phyloP scores from a whole-genome alignment of 2,329 filamentous ascomycete genomes.

The Orbilia javanica region DNA sequence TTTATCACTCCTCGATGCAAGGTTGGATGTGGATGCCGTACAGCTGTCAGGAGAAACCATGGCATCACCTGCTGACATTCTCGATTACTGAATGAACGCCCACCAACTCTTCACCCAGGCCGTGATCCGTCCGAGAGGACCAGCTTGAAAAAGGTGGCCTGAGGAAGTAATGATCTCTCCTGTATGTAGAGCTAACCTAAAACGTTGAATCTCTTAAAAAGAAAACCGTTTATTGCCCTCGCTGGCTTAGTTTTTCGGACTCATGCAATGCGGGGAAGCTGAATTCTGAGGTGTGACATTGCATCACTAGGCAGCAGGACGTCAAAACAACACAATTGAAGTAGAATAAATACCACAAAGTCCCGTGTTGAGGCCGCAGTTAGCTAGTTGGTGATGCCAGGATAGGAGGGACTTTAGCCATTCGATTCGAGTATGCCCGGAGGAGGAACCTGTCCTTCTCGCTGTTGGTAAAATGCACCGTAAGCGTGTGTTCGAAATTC shows the following conservation, averaged over 20 bases:
- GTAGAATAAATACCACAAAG: conserved; percentile 49
- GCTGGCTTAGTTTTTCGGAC: conserved; percentile 9
- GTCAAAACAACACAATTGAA: conserved; percentile 29
- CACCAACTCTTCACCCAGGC: conserved; percentile 1
- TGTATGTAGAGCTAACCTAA: not conserved
- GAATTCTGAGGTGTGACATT: conserved; percentile 5
- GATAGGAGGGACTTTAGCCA: not conserved
- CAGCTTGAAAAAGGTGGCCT: conserved; percentile 18
- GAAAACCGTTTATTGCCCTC: conserved; percentile 5
- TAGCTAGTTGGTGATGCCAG: conserved; percentile 1
- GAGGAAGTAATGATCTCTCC: conserved; percentile 7
- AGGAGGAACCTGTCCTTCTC: not conserved
- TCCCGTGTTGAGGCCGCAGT: conserved; percentile 15
- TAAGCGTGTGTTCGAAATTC: not conserved
- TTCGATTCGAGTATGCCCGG: not conserved
- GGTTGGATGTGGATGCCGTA: conserved; percentile 15
- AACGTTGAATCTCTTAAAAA: not conserved
- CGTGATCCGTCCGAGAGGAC: not conserved
- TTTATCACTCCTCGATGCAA: not conserved
- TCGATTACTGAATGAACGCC: conserved; percentile 8
- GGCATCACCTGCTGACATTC: conserved; percentile 24
- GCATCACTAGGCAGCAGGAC: conserved; percentile 18
- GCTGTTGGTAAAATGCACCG: not conserved
- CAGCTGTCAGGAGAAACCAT: conserved; percentile 26
- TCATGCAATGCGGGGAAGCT: conserved; percentile 27